These are phyloP conservation scores for Tetracladium setigerum DNA, from an alignment of 495 filamentous ascomycete species.

Conservation along the genomic window DNA sequence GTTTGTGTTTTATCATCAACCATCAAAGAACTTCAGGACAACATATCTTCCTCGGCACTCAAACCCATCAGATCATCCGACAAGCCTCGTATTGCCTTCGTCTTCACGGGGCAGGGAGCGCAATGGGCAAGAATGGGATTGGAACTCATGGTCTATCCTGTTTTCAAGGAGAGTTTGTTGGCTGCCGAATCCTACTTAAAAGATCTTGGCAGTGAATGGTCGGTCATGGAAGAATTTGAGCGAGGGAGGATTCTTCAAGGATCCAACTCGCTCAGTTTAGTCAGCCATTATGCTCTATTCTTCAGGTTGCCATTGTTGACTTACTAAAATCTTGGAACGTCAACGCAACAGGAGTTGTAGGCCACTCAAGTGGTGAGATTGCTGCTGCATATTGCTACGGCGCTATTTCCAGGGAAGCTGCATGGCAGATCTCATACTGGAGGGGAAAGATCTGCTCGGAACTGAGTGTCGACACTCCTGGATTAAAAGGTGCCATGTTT, in stretches of 20 bases:
- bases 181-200: slow-evolving; percentile 28
- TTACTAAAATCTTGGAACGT: slow-evolving; percentile 47
- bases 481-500: slow-evolving; percentile 34
- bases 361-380: slow-evolving; percentile 61
- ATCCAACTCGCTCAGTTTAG: slow-evolving; percentile 38
- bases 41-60: not conserved
- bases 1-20: slow-evolving; percentile 1
- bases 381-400: slow-evolving; percentile 44
- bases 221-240: slow-evolving; percentile 32
- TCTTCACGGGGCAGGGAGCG: slow-evolving; percentile 7
- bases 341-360: slow-evolving; percentile 42
- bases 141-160: slow-evolving; percentile 41
- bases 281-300: slow-evolving; percentile 42
- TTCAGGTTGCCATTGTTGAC: slow-evolving; percentile 46
- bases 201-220: slow-evolving; percentile 33
- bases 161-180: slow-evolving; percentile 26
- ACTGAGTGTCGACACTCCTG: not conserved
- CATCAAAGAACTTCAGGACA: not conserved
- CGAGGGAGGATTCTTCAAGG: slow-evolving; percentile 13
- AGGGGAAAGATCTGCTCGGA: slow-evolving; percentile 14
- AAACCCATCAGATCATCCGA: not conserved
- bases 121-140: slow-evolving; percentile 52
- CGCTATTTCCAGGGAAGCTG: slow-evolving; percentile 38
- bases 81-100: not conserved
- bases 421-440: slow-evolving; percentile 44